phyloP scores from a whole-genome alignment of 257 asterid species.

The Solanum phureja region DNA sequence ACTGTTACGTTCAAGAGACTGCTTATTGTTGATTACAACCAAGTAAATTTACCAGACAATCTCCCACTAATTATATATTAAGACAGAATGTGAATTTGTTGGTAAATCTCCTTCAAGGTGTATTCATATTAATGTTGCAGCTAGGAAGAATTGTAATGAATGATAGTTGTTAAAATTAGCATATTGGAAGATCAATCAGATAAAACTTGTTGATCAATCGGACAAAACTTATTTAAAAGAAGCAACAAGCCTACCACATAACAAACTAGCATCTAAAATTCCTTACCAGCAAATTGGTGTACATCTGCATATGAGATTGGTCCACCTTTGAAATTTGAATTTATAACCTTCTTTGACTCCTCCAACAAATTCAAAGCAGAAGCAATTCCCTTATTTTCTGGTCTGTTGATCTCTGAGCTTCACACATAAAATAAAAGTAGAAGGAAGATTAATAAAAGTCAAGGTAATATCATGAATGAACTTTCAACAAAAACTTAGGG shows the following conservation, averaged over 20 bases:
- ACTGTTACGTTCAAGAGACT: neutral
- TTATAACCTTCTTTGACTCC: constrained; percentile 80
- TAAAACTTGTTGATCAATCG: neutral
- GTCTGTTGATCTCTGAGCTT: constrained; percentile 61
- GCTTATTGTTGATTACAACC: neutral
- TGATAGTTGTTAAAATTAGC: too few species aligned
- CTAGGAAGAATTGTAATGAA: too few species aligned
- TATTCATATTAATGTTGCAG: neutral
- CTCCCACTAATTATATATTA: neutral
- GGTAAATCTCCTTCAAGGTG: neutral
- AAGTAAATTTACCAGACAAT: neutral
- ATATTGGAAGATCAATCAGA: too few species aligned
- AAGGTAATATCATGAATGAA: too few species aligned
- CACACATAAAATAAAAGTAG: too few species aligned
- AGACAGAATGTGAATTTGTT: neutral
- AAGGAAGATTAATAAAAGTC: too few species aligned
- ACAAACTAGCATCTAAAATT: neutral
- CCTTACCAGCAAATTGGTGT: constrained; percentile 30
- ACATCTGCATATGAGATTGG: constrained; percentile 88
- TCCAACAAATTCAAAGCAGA: constrained; percentile 19
- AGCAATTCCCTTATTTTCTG: constrained; percentile 72
- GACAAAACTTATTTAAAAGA: neutral
- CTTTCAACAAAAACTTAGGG: too few species aligned
- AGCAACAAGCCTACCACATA: neutral
- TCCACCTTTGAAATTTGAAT: constrained; percentile 68